Conservation (phyloP, 2,329 filamentous ascomycete species). For the Pyricularia sp. region DNA sequence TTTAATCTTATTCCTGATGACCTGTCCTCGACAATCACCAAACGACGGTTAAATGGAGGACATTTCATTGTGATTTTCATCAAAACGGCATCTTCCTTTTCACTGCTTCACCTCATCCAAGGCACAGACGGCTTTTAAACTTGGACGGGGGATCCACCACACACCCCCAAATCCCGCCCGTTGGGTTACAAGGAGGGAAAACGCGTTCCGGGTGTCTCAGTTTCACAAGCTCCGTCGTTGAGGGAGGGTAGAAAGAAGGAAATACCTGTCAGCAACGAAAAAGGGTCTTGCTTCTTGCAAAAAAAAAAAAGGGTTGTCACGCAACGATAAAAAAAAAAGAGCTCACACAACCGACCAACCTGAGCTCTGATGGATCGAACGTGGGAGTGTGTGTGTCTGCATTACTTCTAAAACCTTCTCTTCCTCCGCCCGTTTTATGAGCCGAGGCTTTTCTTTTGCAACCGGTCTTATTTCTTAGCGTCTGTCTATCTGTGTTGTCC, state of each 20-base stretch:
- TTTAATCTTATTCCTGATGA: background rate
- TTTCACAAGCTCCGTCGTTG: background rate
- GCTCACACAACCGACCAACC: background rate
- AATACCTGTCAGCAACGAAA: background rate
- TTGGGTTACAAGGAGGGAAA: background rate
- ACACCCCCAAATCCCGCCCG: background rate
- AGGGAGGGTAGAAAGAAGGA: background rate
- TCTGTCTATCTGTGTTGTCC: background rate
- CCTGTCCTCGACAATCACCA: background rate
- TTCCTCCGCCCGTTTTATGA: background rate
- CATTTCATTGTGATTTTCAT: background rate
- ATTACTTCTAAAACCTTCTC: background rate
- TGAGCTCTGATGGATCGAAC: background rate
- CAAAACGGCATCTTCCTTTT: background rate
- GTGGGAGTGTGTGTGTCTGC: background rate
- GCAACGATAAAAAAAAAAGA: background rate
- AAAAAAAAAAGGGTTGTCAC: background rate
- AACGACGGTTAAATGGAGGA: background rate
- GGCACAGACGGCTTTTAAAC: background rate
- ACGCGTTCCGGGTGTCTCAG: background rate
- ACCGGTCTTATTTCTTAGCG: background rate
- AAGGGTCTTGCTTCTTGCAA: background rate
- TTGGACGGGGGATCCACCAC: background rate
- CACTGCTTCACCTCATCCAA: background rate
- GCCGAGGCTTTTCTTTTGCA: background rate